Conservation (phyloP, 2,329 filamentous ascomycete species). For the Scedosporium apiospermum region DNA sequence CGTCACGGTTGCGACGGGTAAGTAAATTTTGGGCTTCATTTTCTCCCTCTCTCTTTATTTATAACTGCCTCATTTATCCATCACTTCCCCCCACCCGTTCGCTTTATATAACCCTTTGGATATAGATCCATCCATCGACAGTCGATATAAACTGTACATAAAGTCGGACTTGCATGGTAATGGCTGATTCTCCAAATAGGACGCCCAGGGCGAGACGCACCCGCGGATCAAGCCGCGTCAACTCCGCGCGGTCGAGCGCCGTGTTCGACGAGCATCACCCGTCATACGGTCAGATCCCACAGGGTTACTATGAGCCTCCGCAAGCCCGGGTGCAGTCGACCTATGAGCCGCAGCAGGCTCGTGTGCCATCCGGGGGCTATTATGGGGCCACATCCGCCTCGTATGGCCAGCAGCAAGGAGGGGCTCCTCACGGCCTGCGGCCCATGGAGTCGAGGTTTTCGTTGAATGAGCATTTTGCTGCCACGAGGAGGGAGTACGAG, state of each 20-base stretch:
- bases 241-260: background rate
- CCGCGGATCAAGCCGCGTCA: background rate
- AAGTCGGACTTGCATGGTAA: background rate
- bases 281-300: background rate
- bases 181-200: constrained; percentile 1
- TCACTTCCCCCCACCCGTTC: no score
- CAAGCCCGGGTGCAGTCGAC: background rate
- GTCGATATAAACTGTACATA: background rate
- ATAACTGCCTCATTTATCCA: background rate
- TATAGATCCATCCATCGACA: no score
- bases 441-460: constrained; percentile 34
- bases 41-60: background rate
- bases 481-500: constrained; percentile 35
- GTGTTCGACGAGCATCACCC: background rate
- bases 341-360: background rate
- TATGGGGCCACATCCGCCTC: background rate
- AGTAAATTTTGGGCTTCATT: background rate
- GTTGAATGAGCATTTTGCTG: constrained; percentile 36
- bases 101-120: no score
- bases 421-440: constrained; percentile 13
- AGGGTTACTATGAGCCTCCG: background rate
- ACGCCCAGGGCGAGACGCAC: background rate
- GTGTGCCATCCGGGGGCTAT: background rate
- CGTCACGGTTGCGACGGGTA: background rate
- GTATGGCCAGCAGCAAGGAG: background rate